These are phyloP conservation scores for Yamadazyma mexicana DNA, from an alignment of 1,139 yeast genomes.

Conservation along the genomic window DNA sequence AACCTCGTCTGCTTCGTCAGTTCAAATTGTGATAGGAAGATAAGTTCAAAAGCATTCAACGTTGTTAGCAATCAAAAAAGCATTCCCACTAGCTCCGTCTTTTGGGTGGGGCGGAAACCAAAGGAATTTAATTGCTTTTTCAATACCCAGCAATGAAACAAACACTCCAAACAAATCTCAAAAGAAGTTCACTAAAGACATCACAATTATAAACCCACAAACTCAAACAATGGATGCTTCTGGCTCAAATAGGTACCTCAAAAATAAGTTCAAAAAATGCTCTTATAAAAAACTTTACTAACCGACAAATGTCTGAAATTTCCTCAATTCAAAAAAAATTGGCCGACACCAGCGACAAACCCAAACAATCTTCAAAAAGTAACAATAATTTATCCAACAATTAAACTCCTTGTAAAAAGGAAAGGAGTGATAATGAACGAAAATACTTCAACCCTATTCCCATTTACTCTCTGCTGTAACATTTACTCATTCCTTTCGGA, in stretches of 20 bases:
- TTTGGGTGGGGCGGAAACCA: background rate
- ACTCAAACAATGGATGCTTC: background rate
- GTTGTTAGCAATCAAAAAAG: background rate
- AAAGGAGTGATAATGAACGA: too few species aligned
- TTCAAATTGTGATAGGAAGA: background rate
- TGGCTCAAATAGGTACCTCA: background rate
- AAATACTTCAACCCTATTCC: background rate
- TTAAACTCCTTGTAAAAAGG: too few species aligned
- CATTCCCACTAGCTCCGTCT: background rate
- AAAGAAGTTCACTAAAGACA: background rate
- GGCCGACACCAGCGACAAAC: slow-evolving; percentile 1
- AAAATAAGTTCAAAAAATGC: background rate
- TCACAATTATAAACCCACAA: background rate
- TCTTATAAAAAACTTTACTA: background rate
- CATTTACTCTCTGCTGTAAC: background rate
- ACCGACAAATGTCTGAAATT: background rate
- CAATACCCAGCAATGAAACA: background rate
- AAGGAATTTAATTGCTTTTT: background rate
- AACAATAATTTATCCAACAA: slow-evolving; percentile 6
- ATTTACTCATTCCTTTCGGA: too few species aligned
- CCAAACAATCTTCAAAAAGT: background rate
- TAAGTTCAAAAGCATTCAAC: background rate
- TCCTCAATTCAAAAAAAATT: background rate
- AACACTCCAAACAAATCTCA: background rate
- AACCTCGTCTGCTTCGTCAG: background rate